phyloP scores from a whole-genome alignment of 352 stramenopile genomes.

The Elongisporangium prolatum region DNA sequence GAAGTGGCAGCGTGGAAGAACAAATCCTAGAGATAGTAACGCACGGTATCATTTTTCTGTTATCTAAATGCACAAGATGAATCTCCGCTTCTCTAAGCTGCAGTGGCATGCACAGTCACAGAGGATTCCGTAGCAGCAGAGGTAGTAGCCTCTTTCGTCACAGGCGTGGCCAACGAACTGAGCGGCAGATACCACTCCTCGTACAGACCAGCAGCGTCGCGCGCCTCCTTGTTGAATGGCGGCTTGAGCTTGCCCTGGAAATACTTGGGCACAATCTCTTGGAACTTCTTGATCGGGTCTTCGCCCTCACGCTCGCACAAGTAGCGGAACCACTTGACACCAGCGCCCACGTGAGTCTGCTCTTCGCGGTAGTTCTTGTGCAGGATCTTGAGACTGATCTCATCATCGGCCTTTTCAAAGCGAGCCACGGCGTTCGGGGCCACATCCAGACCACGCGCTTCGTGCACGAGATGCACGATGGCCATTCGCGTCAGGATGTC shows the following conservation, averaged over 20 bases:
- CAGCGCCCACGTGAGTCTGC: slow-evolving; percentile 37
- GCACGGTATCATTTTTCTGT: too few relatives aligned
- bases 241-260: slow-evolving; percentile 49
- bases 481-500: slow-evolving; percentile 35
- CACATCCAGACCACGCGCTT: slow-evolving; percentile 53
- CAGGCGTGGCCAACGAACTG: slow-evolving; percentile 4
- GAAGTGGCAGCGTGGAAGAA: slow-evolving; percentile 37
- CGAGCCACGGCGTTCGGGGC: slow-evolving; percentile 37
- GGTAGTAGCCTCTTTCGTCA: background rate
- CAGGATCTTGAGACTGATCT: slow-evolving; percentile 33
- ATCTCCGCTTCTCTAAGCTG: too few relatives aligned
- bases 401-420: slow-evolving; percentile 42
- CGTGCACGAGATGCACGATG: slow-evolving; percentile 54
- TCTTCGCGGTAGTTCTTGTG: slow-evolving; percentile 50
- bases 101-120: too few relatives aligned
- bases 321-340: slow-evolving; percentile 38
- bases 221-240: slow-evolving; percentile 51
- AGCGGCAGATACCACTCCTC: slow-evolving; percentile 47
- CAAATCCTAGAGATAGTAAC: too few relatives aligned
- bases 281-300: slow-evolving; percentile 36
- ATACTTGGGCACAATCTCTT: slow-evolving; percentile 40
- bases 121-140: too few relatives aligned
- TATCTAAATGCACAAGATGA: too few relatives aligned
- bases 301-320: slow-evolving; percentile 25
- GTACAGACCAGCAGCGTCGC: slow-evolving; percentile 34